Conservation (phyloP, 208 protist genomes). For the Leishmania braziliensis region DNA sequence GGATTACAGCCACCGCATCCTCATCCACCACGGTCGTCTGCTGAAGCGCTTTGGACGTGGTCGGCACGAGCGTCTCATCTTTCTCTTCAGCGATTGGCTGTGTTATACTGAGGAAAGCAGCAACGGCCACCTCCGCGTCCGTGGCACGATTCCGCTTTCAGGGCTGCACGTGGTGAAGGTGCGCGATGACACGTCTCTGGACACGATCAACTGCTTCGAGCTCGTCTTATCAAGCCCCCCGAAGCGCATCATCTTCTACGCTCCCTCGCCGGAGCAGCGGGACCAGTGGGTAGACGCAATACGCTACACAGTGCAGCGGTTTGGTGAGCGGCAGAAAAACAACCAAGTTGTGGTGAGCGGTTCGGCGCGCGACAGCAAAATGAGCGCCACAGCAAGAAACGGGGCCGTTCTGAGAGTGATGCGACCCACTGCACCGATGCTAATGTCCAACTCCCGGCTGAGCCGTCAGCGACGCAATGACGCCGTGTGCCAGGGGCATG, state of each 20-base stretch:
- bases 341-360: not conserved
- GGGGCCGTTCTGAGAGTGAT: conserved; percentile 23
- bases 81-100: conserved; percentile 84
- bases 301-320: conserved; percentile 49
- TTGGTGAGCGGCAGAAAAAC: conserved; percentile 14
- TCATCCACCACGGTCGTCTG: conserved; percentile 78
- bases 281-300: conserved; percentile 78
- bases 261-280: conserved; percentile 66
- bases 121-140: conserved; percentile 62
- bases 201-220: conserved; percentile 57
- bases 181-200: conserved; percentile 28
- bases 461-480: conserved; percentile 55
- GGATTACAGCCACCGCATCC: conserved; percentile 34
- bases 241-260: conserved; percentile 69
- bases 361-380: not conserved
- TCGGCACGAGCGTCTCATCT: conserved; percentile 72
- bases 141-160: conserved; percentile 66
- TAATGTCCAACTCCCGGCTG: conserved; percentile 52
- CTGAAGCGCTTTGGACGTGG: conserved; percentile 64
- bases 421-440: conserved; percentile 27
- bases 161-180: conserved; percentile 52
- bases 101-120: conserved; percentile 84
- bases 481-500: conserved; percentile 37
- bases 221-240: conserved; percentile 33
- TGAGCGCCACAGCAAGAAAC: conserved; percentile 7